Evolutionary conservation across 192 early-diverging fungal species (phyloP).

Genomic region (Coemansia sp.): DNA sequence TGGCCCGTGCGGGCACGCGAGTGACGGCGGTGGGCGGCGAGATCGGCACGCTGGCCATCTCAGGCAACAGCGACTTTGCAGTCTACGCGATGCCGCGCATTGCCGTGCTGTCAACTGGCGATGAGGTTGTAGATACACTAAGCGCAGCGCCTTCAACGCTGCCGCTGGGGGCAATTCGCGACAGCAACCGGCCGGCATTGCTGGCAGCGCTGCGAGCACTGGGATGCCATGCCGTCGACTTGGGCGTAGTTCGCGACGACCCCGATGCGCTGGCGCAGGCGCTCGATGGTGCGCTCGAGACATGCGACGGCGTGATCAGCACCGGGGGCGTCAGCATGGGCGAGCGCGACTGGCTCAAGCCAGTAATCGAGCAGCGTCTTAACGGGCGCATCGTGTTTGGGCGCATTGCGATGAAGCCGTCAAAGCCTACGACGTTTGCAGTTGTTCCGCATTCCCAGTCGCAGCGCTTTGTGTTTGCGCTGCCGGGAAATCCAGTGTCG

Average conservation of each 20-base stretch:
- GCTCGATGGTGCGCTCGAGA: conserved; percentile 50
- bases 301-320: conserved; percentile 79
- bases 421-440: conserved; percentile 95
- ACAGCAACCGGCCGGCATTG: conserved; percentile 83
- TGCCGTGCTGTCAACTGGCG: conserved; percentile 86
- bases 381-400: conserved; percentile 87
- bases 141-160: too few relatives aligned
- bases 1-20: conserved; percentile 59
- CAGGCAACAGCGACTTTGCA: conserved; percentile 63
- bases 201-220: conserved; percentile 60
- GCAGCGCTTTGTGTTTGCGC: conserved; percentile 72
- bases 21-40: conserved; percentile 78
- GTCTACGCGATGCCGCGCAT: conserved; percentile 68
- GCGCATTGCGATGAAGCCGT: conserved; percentile 88
- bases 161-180: conserved; percentile 67
- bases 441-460: conserved; percentile 48
- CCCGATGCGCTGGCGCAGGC: conserved; percentile 58
- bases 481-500: conserved; percentile 96
- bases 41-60: conserved; percentile 77
- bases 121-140: conserved; percentile 69
- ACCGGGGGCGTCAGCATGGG: conserved; percentile 99
- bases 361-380: conserved; percentile 75
- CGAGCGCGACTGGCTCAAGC: conserved; percentile 88
- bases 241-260: conserved; percentile 75
- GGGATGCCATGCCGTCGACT: conserved; percentile 68